Conservation (phyloP, 148 eudicot species). For the Diospyros kaki region DNA sequence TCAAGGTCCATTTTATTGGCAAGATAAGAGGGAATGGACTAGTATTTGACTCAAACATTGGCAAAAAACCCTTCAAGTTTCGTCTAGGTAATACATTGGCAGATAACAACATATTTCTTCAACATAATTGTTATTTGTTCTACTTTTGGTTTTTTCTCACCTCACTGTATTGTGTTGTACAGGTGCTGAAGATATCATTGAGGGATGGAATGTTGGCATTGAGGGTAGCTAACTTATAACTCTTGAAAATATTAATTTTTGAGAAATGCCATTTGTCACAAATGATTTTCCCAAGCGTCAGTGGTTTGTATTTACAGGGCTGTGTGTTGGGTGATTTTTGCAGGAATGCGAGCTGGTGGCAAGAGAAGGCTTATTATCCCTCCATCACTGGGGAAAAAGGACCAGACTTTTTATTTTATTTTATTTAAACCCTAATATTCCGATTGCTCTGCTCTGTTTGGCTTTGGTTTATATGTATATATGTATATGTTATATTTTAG, state of each 20-base stretch:
- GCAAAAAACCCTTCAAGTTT: conserved; percentile 54
- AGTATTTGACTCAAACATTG: conserved; percentile 48
- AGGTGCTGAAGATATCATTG: conserved; percentile 55
- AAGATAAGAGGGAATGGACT: conserved; percentile 52
- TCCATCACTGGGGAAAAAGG: conserved; percentile 59
- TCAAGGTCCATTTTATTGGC: conserved; percentile 58
- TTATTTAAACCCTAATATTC: too few relatives aligned
- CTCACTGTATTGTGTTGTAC: conserved; percentile 11
- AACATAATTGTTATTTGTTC: neutral
- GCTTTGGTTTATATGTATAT: neutral
- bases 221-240: conserved; percentile 11
- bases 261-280: too few relatives aligned
- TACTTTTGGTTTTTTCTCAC: neutral
- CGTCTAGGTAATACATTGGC: conserved; percentile 52
- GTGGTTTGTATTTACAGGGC: too few relatives aligned
- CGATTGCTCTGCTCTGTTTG: too few relatives aligned
- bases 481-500: neutral
- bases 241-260: neutral
- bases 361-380: conserved; percentile 66
- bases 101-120: neutral
- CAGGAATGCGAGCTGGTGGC: conserved; percentile 85
- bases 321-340: neutral
- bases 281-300: too few relatives aligned
- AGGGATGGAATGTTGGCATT: conserved; percentile 65
- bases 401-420: neutral